Conservation (phyloP, 2,329 filamentous ascomycete genomes). For the Xylariomycetidae sp. region DNA sequence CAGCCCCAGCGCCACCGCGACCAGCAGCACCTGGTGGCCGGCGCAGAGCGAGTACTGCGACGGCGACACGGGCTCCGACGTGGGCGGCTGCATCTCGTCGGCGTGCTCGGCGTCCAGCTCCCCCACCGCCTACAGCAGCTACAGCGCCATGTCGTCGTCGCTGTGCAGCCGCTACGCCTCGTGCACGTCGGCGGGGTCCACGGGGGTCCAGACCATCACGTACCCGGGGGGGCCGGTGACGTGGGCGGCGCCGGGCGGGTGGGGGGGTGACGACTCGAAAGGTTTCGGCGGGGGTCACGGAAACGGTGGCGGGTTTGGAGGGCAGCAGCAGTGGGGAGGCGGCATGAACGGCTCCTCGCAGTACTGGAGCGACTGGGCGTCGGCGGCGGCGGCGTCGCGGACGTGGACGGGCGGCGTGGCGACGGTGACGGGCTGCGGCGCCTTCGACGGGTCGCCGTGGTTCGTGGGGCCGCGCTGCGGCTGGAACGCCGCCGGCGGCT, state of each 20-base stretch:
- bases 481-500: slow-evolving; percentile 29
- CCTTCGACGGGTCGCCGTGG: slow-evolving; percentile 35
- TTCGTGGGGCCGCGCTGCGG: slow-evolving; percentile 31
- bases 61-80: slow-evolving; percentile 18
- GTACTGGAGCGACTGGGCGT: slow-evolving; percentile 27
- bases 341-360: slow-evolving; percentile 10
- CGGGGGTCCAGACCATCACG: slow-evolving; percentile 34
- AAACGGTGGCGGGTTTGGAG: neutral
- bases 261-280: slow-evolving; percentile 9
- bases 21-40: slow-evolving; percentile 24
- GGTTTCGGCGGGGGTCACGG: slow-evolving; percentile 6
- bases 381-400: slow-evolving; percentile 20
- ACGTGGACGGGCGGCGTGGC: slow-evolving; percentile 33
- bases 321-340: neutral
- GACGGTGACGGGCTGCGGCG: slow-evolving; percentile 37
- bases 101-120: slow-evolving; percentile 20
- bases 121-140: slow-evolving; percentile 24
- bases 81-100: slow-evolving; percentile 22
- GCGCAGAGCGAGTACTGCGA: slow-evolving; percentile 27
- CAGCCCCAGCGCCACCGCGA: slow-evolving; percentile 19
- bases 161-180: slow-evolving; percentile 34
- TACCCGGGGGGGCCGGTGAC: slow-evolving; percentile 28
- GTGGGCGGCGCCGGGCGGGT: slow-evolving; percentile 27
- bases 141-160: slow-evolving; percentile 32
- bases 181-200: slow-evolving; percentile 32